phyloP scores from a whole-genome alignment of 108 stramenopile genomes.

The Cyclotella baltica region DNA sequence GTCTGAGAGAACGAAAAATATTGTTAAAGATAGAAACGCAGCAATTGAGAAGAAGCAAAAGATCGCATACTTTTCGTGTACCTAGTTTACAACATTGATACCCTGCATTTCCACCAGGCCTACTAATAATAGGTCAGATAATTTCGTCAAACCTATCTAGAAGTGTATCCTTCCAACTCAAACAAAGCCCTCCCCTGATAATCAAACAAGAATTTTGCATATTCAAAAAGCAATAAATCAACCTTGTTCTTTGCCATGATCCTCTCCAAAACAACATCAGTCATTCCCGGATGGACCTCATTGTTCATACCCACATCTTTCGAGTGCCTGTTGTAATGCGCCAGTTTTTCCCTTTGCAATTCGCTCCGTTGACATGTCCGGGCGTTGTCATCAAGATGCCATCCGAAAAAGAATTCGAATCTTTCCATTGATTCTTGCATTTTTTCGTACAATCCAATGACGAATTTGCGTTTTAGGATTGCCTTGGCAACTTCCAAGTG shows the following conservation, averaged over 20 bases:
- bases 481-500: conserved; percentile 50
- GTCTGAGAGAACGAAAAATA: too few relatives aligned
- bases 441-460: conserved; percentile 47
- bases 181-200: conserved; percentile 49
- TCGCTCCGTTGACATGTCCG: conserved; percentile 12
- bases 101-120: too few relatives aligned
- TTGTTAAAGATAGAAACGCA: too few relatives aligned
- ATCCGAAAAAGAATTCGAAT: conserved; percentile 56
- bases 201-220: conserved; percentile 44
- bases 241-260: conserved; percentile 31
- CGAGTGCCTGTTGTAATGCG: conserved; percentile 20
- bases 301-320: not conserved
- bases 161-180: not conserved
- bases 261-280: not conserved
- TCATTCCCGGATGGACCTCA: conserved; percentile 9
- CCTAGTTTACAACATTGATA: too few relatives aligned
- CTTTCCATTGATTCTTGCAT: conserved; percentile 42
- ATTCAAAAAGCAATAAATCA: conserved; percentile 45
- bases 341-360: conserved; percentile 7
- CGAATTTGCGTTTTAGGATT: conserved; percentile 53
- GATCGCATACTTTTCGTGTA: too few relatives aligned
- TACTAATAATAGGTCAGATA: too few relatives aligned
- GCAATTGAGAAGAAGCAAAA: too few relatives aligned
- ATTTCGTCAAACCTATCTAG: too few relatives aligned
- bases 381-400: conserved; percentile 23